Evolutionary conservation across 495 filamentous ascomycete genomes (phyloP), one percentile per base, ranked within the genome.

Genomic region (Hypoxylon trugodes): DNA sequence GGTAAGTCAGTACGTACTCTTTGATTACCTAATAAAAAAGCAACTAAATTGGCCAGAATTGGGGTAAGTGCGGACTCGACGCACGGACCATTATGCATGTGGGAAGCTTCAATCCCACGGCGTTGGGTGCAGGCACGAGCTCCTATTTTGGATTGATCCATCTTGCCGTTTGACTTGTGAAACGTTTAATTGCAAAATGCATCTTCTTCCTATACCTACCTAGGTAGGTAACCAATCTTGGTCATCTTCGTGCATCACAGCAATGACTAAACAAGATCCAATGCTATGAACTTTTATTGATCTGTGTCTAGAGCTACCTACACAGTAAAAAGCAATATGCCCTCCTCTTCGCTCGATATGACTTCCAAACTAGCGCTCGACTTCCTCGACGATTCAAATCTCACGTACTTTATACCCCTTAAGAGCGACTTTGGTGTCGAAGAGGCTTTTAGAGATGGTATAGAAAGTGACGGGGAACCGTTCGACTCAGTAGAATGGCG

Each of bases 401-500:
- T 97, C 21, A 87, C 89, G 53, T 91, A 93, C 32, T 79, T 97
- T 51, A 83, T 96, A 25, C 93, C 93, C 19, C 79, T 88, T 57
- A 82, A 84, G 26, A 87, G 90, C 35, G 69, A 84, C 33, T 80
- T 92, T 59, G 78, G 87, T 66, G 79, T 93, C 33, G 84, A 90
- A 59, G 80, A 85, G 22, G 78, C 80, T 21, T 73, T 92, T 54
- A 35, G 36, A 52, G 25, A 70, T 40, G 49, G 12, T 8, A 21
- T 24, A 19, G 32, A 61, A 12, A 22, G 49, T 10, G 15, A 52
- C n/a, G 76, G 73, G 26, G 76, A 61, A 30, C 79, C 81, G 30
- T 76, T 84, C 49, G 69, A 66, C 48, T 72, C 68, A 25, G 82
- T 82, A 74, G 77, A 81, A 45, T 77, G 77, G 49, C 79, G 80